Conservation (phyloP, 2,329 filamentous ascomycete genomes). For the Fusarium tanahbumbuense region DNA sequence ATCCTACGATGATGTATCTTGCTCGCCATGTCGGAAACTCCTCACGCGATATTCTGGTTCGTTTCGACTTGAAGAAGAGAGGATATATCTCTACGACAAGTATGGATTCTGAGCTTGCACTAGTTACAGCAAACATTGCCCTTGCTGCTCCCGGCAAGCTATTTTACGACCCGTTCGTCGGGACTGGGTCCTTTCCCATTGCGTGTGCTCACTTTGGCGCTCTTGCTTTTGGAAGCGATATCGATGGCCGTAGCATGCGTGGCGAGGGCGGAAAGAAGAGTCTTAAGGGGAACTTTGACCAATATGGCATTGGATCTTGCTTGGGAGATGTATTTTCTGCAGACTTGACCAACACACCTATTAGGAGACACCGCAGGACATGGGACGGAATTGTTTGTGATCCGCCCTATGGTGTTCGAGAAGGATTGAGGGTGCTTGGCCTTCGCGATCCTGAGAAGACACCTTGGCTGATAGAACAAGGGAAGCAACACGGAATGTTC, state of each 20-base stretch:
- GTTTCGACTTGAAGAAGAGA: slow-evolving; percentile 91
- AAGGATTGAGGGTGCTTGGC: slow-evolving; percentile 90
- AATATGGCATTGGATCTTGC: slow-evolving; percentile 76
- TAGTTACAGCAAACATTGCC: slow-evolving; percentile 92
- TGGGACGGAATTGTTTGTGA: slow-evolving; percentile 96
- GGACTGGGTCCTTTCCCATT: slow-evolving; percentile 91
- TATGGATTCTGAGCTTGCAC: slow-evolving; percentile 94
- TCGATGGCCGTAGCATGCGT: slow-evolving; percentile 89
- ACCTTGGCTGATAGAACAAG: slow-evolving; percentile 73
- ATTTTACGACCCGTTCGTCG: slow-evolving; percentile 95
- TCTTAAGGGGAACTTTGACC: slow-evolving; percentile 78
- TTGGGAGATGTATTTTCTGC: slow-evolving; percentile 85
- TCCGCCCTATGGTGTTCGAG: slow-evolving; percentile 93
- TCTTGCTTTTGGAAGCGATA: slow-evolving; percentile 85
- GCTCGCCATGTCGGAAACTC: slow-evolving; percentile 77
- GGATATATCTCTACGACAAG: slow-evolving; percentile 95
- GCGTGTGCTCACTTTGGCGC: slow-evolving; percentile 93
- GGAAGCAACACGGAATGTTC: slow-evolving; percentile 75
- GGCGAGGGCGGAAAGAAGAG: slow-evolving; percentile 70
- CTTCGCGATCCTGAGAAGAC: slow-evolving; percentile 73
- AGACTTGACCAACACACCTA: slow-evolving; percentile 88
- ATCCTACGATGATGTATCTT: slow-evolving; percentile 73
- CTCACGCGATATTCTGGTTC: slow-evolving; percentile 73
- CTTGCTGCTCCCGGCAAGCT: slow-evolving; percentile 84
- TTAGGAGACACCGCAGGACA: slow-evolving; percentile 67